phyloP scores from a whole-genome alignment of 2,329 filamentous ascomycete genomes.

The Domatiomyces globalis region DNA sequence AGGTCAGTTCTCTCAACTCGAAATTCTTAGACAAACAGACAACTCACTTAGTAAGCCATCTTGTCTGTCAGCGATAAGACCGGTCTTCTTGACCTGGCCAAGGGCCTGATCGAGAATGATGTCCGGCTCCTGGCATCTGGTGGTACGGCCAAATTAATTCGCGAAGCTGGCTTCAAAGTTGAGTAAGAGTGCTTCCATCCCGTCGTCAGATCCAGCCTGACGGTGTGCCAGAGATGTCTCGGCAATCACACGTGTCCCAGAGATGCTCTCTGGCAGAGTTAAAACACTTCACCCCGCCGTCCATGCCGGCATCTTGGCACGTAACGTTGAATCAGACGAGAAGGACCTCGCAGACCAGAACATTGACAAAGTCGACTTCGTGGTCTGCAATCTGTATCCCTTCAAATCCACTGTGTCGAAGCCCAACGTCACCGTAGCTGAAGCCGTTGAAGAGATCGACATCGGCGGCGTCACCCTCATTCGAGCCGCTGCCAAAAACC shows the following conservation, averaged over 20 bases:
- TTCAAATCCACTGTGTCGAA: slow-evolving; percentile 98
- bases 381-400: slow-evolving; percentile 96
- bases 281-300: slow-evolving; percentile 97
- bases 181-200: slow-evolving; percentile 47
- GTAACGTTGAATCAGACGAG: slow-evolving; percentile 87
- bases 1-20: slow-evolving; percentile 7
- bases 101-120: slow-evolving; percentile 77
- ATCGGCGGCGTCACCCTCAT: slow-evolving; percentile 95
- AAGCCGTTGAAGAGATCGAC: slow-evolving; percentile 97
- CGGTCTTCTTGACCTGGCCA: slow-evolving; percentile 78
- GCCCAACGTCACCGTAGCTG: slow-evolving; percentile 88
- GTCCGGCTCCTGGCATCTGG: slow-evolving; percentile 88
- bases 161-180: slow-evolving; percentile 87
- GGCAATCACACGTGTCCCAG: slow-evolving; percentile 88
- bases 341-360: slow-evolving; percentile 92
- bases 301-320: slow-evolving; percentile 71
- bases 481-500: slow-evolving; percentile 94
- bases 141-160: slow-evolving; percentile 89
- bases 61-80: slow-evolving; percentile 99
- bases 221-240: slow-evolving; percentile 65
- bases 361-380: slow-evolving; percentile 88
- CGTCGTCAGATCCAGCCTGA: slow-evolving; percentile 4
- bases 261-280: slow-evolving; percentile 84
- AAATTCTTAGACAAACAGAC: neutral
- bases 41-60: slow-evolving; percentile 47